Conservation (phyloP, 2,329 filamentous ascomycete genomes). For the Alternaria incomplexa region DNA sequence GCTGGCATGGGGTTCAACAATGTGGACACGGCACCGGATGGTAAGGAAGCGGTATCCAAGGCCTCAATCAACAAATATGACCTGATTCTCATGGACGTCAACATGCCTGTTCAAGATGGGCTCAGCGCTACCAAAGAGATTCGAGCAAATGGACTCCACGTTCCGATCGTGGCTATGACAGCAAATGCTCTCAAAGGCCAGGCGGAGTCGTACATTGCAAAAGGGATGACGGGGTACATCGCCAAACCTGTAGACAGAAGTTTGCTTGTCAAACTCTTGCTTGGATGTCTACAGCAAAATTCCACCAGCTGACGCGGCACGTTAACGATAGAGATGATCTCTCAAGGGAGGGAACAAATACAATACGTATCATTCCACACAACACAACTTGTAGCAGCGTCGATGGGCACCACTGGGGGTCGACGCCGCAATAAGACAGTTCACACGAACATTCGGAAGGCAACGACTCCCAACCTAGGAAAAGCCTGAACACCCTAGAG, state of each 20-base stretch:
- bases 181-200: conserved; percentile 64
- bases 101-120: conserved; percentile 45
- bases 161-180: conserved; percentile 62
- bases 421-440: not conserved
- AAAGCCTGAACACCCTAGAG: not conserved
- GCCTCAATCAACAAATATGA: conserved; percentile 25
- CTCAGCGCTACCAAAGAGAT: conserved; percentile 36
- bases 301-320: conserved; percentile 8
- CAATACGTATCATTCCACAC: not conserved
- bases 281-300: conserved; percentile 29
- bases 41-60: conserved; percentile 50
- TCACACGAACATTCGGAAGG: no score
- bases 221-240: conserved; percentile 64
- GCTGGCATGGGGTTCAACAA: conserved; percentile 41
- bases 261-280: conserved; percentile 53
- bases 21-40: conserved; percentile 51
- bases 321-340: not conserved
- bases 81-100: conserved; percentile 45
- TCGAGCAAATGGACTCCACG: conserved; percentile 20
- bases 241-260: conserved; percentile 62
- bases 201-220: conserved; percentile 59
- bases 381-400: not conserved
- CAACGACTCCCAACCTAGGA: not conserved
- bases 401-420: not conserved
- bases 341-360: not conserved